Evolutionary conservation across 2,329 filamentous ascomycete species (phyloP).

Genomic region (Monosporascus sp.): DNA sequence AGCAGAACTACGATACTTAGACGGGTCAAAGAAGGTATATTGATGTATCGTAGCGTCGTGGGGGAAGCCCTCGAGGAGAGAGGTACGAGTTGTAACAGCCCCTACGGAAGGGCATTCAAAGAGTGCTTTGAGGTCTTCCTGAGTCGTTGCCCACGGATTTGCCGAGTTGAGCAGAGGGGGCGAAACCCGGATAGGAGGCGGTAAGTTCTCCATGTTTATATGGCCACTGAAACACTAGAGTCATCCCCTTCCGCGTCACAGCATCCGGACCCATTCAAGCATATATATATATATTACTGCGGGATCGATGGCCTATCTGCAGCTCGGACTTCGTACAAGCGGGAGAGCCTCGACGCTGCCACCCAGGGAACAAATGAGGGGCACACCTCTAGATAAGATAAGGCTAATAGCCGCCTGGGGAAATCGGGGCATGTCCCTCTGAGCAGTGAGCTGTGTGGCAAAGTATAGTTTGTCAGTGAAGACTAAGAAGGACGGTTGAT

Average conservation of each 20-base stretch:
- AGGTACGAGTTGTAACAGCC: slow-evolving; percentile 70
- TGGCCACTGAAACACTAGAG: neutral
- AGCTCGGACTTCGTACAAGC: no score
- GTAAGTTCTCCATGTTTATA: slow-evolving; percentile 15
- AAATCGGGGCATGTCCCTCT: no score
- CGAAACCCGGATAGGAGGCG: slow-evolving; percentile 47
- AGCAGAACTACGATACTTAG: slow-evolving; percentile 14
- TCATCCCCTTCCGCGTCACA: neutral
- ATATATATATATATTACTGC: no score
- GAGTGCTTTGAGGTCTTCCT: slow-evolving; percentile 55
- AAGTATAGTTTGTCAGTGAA: no score
- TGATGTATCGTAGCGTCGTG: slow-evolving; percentile 59
- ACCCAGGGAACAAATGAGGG: no score
- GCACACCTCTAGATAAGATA: slow-evolving; percentile 12
- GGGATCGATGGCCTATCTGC: no score
- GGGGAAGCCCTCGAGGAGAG: slow-evolving; percentile 58
- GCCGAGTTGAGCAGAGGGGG: slow-evolving; percentile 72
- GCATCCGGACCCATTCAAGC: neutral
- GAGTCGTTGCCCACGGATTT: slow-evolving; percentile 68
- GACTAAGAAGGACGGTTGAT: no score
- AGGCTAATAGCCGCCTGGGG: neutral
- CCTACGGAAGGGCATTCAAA: slow-evolving; percentile 61
- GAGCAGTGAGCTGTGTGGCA: no score
- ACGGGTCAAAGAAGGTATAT: slow-evolving; percentile 59
- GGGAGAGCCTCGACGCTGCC: no score